phyloP scores from a whole-genome alignment of 345 rosid species.

The Acer campestre region DNA sequence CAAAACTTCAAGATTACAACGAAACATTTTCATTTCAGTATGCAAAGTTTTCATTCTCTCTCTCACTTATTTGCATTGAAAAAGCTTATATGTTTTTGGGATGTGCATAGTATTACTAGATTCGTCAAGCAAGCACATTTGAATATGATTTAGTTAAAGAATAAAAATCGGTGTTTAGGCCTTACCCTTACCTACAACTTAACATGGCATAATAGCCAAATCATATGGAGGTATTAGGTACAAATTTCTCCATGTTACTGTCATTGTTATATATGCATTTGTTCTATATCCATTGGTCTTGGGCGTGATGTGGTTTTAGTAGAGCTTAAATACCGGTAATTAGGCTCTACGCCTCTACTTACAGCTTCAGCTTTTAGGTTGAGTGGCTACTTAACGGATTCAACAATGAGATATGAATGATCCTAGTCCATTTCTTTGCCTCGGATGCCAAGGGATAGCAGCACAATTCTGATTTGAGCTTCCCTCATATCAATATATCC shows the following conservation, averaged over 20 bases:
- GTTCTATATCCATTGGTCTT: background rate
- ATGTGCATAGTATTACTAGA: background rate
- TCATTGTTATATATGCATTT: background rate
- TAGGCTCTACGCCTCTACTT: background rate
- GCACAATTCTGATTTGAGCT: background rate
- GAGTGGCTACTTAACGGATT: background rate
- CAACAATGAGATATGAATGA: background rate
- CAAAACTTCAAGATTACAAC: background rate
- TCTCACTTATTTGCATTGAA: background rate
- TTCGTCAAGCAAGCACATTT: background rate
- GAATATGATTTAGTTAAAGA: too few species aligned
- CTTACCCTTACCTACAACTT: background rate
- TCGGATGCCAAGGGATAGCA: background rate
- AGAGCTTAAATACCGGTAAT: background rate
- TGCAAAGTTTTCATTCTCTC: background rate
- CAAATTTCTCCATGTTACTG: background rate
- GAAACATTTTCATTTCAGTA: background rate
- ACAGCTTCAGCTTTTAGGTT: background rate
- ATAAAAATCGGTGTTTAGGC: background rate
- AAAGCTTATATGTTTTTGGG: background rate
- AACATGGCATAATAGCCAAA: background rate
- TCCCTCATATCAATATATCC: background rate
- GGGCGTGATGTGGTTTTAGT: background rate
- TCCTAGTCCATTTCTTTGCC: background rate
- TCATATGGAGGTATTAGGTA: background rate